Evolutionary conservation across 805 yeast species (phyloP), one percentile per base, ranked within the genome.

Genomic region (Teunomyces gatunensis): DNA sequence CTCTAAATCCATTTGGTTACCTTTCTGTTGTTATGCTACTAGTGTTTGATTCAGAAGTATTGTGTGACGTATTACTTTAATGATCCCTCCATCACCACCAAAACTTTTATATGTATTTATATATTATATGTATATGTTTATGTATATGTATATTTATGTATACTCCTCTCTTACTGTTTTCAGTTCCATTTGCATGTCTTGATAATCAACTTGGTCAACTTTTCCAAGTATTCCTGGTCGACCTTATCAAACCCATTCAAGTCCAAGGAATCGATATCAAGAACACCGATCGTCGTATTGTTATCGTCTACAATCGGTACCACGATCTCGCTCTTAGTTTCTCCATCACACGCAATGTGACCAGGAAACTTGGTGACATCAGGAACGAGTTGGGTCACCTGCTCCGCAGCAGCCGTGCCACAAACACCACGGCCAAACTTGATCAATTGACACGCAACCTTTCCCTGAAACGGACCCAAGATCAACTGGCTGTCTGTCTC

Each of bases 261-360:
- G 9, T 69, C 79, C 46, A 82, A 64, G 62, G 96, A 88, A 63
- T 92, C 99, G 34, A 92, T 77, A 61, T 94, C 98, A 44, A 92
- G 73, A 4, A 92, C 97, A 5, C 94, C 98, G 15, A 79, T 57
- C 1, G 83, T 68, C 12, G 58, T 58, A 2, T 68, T 65, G 3
- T 60, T 59, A 10, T 65, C 58, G 23, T 62, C 62, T 0, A 81
- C 58, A 2, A 65, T 30, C 0, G 98, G 98, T 1, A 92, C 91
- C 17, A 94, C 98, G 27, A 92, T 87, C 61, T 92, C 99, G 63
- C 96, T 87, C 53, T 85, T 78, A 0, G 98, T 92, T 49, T 84
- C 96, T 0, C 96, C 96, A 68, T 94, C 99, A 68, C 99, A 92
- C 0, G 98, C 98, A 54, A 92, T 94, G 62, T 92, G 98, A 1